phyloP scores from a whole-genome alignment of 176 grass and related monocot species.

The Luzula sylvatica region DNA sequence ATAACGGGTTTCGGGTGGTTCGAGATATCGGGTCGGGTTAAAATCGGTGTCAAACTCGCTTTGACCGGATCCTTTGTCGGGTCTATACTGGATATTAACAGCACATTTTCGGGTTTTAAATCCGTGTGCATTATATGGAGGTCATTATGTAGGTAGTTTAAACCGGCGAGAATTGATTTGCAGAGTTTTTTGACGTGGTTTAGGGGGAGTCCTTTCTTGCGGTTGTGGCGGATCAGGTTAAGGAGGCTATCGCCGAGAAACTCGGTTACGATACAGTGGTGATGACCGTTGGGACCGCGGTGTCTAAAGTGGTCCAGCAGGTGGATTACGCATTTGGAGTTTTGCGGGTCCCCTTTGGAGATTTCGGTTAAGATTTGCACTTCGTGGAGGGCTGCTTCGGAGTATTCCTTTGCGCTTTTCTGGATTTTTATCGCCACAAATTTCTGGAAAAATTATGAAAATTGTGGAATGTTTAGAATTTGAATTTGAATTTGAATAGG shows the following conservation, averaged over 20 bases:
- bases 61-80: slow-evolving; percentile 71
- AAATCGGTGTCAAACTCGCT: slow-evolving; percentile 48
- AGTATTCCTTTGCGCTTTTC: slow-evolving; percentile 83
- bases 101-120: slow-evolving; percentile 84
- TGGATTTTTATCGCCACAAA: slow-evolving; percentile 95
- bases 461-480: no score
- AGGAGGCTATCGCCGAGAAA: slow-evolving; percentile 80
- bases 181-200: slow-evolving; percentile 54
- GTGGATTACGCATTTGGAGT: slow-evolving; percentile 50
- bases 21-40: slow-evolving; percentile 36
- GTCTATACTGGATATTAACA: slow-evolving; percentile 73
- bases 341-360: slow-evolving; percentile 56
- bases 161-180: slow-evolving; percentile 46
- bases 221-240: slow-evolving; percentile 57
- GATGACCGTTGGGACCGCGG: slow-evolving; percentile 63
- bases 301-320: slow-evolving; percentile 92
- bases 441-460: slow-evolving; percentile 27
- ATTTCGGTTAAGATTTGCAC: slow-evolving; percentile 58
- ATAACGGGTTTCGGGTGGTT: slow-evolving; percentile 32
- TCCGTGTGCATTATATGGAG: slow-evolving; percentile 77
- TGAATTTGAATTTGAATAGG: background rate
- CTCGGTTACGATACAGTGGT: slow-evolving; percentile 66
- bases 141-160: slow-evolving; percentile 74
- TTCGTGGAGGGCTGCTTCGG: slow-evolving; percentile 70
- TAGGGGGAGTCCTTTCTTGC: slow-evolving; percentile 63